phyloP scores from a whole-genome alignment of 192 early-diverging fungal genomes.

The Entophlyctis luteolus region DNA sequence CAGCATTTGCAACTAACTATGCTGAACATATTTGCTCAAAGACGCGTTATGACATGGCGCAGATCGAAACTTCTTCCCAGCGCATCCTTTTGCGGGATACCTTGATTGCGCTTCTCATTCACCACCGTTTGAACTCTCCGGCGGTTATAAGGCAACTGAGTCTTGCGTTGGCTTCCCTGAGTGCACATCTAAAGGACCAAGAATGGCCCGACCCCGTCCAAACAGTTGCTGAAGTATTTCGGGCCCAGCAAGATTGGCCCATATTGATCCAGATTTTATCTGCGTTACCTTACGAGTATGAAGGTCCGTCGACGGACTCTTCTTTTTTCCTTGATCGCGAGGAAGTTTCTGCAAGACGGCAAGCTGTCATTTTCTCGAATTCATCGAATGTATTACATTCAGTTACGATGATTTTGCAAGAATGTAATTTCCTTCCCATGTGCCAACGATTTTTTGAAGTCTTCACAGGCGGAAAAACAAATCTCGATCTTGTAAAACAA shows the following conservation, averaged over 20 bases:
- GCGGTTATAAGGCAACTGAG: slow-evolving; percentile 76
- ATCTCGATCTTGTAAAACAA: background rate
- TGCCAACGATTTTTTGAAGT: background rate
- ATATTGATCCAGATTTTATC: slow-evolving; percentile 78
- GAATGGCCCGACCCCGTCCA: slow-evolving; percentile 78
- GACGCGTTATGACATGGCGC: slow-evolving; percentile 75
- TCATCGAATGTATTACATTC: slow-evolving; percentile 59
- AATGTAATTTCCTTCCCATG: background rate
- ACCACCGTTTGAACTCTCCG: slow-evolving; percentile 51
- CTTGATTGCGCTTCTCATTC: slow-evolving; percentile 63
- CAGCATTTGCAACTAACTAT: background rate
- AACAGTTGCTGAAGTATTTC: slow-evolving; percentile 69
- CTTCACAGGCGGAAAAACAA: background rate
- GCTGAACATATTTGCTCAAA: too few relatives aligned
- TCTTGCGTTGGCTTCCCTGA: slow-evolving; percentile 77
- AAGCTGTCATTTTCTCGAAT: background rate
- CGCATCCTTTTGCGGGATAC: slow-evolving; percentile 67
- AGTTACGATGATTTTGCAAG: slow-evolving; percentile 10
- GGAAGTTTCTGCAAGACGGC: background rate
- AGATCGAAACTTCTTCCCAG: slow-evolving; percentile 65
- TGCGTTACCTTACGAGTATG: slow-evolving; percentile 83
- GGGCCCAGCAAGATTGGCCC: slow-evolving; percentile 49
- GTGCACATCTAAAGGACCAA: slow-evolving; percentile 62
- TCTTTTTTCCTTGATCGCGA: slow-evolving; percentile 1
- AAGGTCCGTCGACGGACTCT: slow-evolving; percentile 4